Evolutionary conservation across 1,284 basidiomycete genomes (phyloP), one percentile per base, ranked within the genome.

Genomic region (Lentinus polychrous): DNA sequence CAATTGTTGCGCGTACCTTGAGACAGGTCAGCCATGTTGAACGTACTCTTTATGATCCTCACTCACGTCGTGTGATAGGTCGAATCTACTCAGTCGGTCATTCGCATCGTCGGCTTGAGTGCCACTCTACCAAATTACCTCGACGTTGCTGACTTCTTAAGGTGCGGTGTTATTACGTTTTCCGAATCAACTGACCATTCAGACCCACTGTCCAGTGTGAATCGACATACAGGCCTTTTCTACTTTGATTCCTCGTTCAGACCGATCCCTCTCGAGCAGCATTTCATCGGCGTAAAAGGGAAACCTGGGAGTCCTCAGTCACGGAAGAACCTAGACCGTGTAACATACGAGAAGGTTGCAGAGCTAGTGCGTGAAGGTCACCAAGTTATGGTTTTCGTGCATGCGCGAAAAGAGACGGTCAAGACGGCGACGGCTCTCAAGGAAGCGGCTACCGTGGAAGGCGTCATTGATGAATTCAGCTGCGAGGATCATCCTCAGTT

Each of bases 311-410:
- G 85, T 49, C 60, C 71, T 0, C 75, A 76, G 33, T 83, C 87
- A n/a, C 86, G 83, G 53, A 88, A 82, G 58, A 96, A 95, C 59
- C 76, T 99, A 48, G 96, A 99, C 65, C 75, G 76, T 32, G 92
- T 94, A 22, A 85, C 91, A 2, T 99, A 90, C 60, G 80, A 96
- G 59, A 98, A 97, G 68, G 90, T 94, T 8, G 78, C 83, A 0
- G 85, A 89, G 40, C 73, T 96, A 8, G 88, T 96, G 12, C 75
- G 71, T 43, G 80, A 85, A 59, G 94, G 93, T 0, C 96, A 99
- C 66, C 96, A 99, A 66, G 94, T 98, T 50, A 99, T 99, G 95
- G 93, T 99, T 0, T 99, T 99, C 48, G 96, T 99, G 8, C 96
- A 99, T 65, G 93, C 96, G 14, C 81, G 96, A 23, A 99, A 97